Evolutionary conservation across 805 yeast species (phyloP).

Genomic region (Schwanniomyces occidentalis): DNA sequence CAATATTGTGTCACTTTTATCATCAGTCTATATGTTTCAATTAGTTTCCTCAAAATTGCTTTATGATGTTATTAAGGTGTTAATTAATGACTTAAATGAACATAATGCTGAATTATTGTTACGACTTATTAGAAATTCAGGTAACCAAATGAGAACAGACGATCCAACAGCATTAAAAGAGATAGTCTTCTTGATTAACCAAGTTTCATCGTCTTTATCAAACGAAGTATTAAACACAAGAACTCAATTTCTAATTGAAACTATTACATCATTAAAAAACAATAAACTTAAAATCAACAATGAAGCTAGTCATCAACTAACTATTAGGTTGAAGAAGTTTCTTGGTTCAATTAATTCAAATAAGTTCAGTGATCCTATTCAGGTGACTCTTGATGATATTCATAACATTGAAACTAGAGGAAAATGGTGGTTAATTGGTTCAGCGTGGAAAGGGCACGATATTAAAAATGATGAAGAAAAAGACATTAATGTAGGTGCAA

Average conservation of each 20-base stretch:
- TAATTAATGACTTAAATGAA: constrained; percentile 63
- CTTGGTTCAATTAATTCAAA: constrained; percentile 52
- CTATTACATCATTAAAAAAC: constrained; percentile 81
- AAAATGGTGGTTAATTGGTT: constrained; percentile 99
- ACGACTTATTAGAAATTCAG: constrained; percentile 71
- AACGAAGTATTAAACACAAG: constrained; percentile 50
- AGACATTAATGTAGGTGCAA: constrained; percentile 39
- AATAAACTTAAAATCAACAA: constrained; percentile 65
- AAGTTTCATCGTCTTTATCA: constrained; percentile 39
- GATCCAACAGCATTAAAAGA: constrained; percentile 86
- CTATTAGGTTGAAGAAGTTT: constrained; percentile 62
- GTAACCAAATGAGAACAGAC: constrained; percentile 83
- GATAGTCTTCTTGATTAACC: constrained; percentile 62
- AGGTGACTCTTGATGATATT: constrained; percentile 82
- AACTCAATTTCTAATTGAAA: constrained; percentile 79
- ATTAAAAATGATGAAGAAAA: constrained; percentile 11
- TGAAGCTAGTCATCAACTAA: constrained; percentile 53
- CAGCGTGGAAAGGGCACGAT: constrained; percentile 87
- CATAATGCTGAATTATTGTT: constrained; percentile 74
- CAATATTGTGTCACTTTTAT: constrained; percentile 71
- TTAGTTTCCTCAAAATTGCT: constrained; percentile 70
- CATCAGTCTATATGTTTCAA: constrained; percentile 77
- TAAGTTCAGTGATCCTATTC: constrained; percentile 69
- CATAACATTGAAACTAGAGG: constrained; percentile 76
- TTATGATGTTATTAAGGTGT: constrained; percentile 67